A percentile compares a stretch with the other conserved stretches of the same genome.
phyloP scores from a whole-genome alignment of 2,329 filamentous ascomycete genomes.

The Incumbomyces delicatus region DNA sequence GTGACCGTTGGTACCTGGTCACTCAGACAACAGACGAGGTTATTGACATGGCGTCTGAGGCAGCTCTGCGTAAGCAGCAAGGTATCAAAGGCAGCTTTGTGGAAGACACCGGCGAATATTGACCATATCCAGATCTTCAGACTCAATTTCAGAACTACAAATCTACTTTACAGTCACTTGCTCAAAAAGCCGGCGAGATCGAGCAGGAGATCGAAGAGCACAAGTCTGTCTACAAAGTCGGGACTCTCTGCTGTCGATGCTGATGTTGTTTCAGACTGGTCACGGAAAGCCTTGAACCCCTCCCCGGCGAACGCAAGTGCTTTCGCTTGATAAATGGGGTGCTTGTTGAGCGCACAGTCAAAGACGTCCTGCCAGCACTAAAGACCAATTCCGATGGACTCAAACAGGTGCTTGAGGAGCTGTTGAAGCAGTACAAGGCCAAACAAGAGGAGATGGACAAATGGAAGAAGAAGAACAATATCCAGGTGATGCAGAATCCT shows the following conservation, averaged over 20 bases:
- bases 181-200: conserved; percentile 92
- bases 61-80: conserved; percentile 34
- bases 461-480: conserved; percentile 64
- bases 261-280: conserved; percentile 58
- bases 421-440: conserved; percentile 90
- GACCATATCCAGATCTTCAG: conserved; percentile 34
- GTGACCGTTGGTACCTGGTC: background rate
- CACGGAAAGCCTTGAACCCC: conserved; percentile 76
- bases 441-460: conserved; percentile 94
- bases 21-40: background rate
- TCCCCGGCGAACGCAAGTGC: conserved; percentile 81
- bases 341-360: conserved; percentile 83
- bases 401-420: conserved; percentile 85
- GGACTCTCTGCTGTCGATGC: background rate
- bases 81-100: conserved; percentile 23
- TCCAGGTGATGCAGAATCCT: conserved; percentile 38
- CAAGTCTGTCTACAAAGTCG: conserved; percentile 56
- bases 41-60: conserved; percentile 18
- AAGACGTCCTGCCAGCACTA: conserved; percentile 82
- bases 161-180: conserved; percentile 75
- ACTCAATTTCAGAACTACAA: conserved; percentile 48
- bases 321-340: conserved; percentile 99
- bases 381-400: conserved; percentile 90
- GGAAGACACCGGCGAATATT: background rate
- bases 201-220: conserved; percentile 97